Evolutionary conservation across 805 yeast genomes (phyloP).

Genomic region (Hanseniaspora nectarophila): DNA sequence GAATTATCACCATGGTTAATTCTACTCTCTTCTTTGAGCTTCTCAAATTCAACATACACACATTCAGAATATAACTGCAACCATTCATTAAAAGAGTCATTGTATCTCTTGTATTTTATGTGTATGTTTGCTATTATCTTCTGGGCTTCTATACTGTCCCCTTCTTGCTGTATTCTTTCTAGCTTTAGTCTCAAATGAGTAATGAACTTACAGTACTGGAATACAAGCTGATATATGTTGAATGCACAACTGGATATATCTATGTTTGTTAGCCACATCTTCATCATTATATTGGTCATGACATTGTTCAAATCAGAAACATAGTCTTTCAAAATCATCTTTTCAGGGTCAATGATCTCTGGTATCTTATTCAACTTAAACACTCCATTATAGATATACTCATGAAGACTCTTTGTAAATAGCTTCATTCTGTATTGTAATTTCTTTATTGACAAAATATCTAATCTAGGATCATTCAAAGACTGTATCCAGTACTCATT

Average conservation of each 20-base stretch:
- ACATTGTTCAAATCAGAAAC: slow-evolving; percentile 17
- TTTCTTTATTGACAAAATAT: slow-evolving; percentile 43
- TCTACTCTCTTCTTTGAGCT: slow-evolving; percentile 46
- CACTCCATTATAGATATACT: slow-evolving; percentile 11
- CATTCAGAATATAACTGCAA: slow-evolving; percentile 48
- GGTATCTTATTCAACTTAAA: not conserved
- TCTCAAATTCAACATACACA: slow-evolving; percentile 52
- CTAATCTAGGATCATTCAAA: not conserved
- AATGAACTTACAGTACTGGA: slow-evolving; percentile 26
- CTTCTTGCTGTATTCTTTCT: slow-evolving; percentile 17
- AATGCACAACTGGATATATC: slow-evolving; percentile 23
- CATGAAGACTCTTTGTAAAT: slow-evolving; percentile 1
- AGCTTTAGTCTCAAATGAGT: slow-evolving; percentile 35
- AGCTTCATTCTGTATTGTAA: slow-evolving; percentile 38
- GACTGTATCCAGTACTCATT: slow-evolving; percentile 53
- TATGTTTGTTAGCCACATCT: slow-evolving; percentile 20
- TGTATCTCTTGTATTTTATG: slow-evolving; percentile 21
- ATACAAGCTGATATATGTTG: slow-evolving; percentile 25
- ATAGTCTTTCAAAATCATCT: slow-evolving; percentile 18
- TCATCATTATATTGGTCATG: slow-evolving; percentile 25
- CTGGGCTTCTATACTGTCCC: slow-evolving; percentile 2
- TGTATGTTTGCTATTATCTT: not conserved
- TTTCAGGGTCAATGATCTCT: not conserved
- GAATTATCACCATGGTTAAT: slow-evolving; percentile 17
- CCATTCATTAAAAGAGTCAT: slow-evolving; percentile 33